Percentiles rank a stretch among this genome's conserved stretches.
phyloP scores from a whole-genome alignment of 179 eudicot genomes.

The Patellifolia procumbens region DNA sequence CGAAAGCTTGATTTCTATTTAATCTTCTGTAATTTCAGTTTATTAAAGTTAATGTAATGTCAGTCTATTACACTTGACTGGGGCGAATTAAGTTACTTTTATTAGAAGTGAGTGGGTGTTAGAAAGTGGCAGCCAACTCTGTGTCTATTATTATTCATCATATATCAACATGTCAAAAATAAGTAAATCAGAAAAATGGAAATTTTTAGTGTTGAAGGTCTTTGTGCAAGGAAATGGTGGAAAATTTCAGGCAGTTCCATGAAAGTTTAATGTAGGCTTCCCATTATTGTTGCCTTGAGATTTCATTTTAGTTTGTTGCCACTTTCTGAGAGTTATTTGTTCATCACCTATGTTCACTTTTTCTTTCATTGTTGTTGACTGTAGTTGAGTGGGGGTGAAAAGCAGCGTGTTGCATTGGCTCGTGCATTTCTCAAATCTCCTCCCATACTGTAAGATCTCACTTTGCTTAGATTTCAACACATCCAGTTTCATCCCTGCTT shows the following conservation, averaged over 20 bases:
- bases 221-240: not conserved
- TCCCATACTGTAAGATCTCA: constrained; percentile 58
- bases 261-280: not conserved
- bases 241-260: not conserved
- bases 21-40: too few relatives aligned
- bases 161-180: too few relatives aligned
- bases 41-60: too few relatives aligned
- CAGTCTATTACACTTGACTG: too few relatives aligned
- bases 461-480: not conserved
- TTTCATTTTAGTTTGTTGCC: not conserved
- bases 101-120: not conserved
- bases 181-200: too few relatives aligned
- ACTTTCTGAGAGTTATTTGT: not conserved
- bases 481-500: not conserved
- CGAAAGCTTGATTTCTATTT: too few relatives aligned
- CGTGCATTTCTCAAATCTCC: constrained; percentile 96
- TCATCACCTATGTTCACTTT: not conserved
- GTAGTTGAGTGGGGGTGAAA: constrained; percentile 98
- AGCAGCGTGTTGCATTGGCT: constrained; percentile 95
- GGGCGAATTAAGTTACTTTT: not conserved
- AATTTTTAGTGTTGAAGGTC: too few relatives aligned
- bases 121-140: not conserved
- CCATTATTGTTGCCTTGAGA: not conserved
- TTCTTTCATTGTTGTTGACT: constrained; percentile 17
- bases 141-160: too few relatives aligned